These are phyloP conservation scores for Phytopythium litorale DNA, from an alignment of 352 stramenopile species.

Conservation along the genomic window DNA sequence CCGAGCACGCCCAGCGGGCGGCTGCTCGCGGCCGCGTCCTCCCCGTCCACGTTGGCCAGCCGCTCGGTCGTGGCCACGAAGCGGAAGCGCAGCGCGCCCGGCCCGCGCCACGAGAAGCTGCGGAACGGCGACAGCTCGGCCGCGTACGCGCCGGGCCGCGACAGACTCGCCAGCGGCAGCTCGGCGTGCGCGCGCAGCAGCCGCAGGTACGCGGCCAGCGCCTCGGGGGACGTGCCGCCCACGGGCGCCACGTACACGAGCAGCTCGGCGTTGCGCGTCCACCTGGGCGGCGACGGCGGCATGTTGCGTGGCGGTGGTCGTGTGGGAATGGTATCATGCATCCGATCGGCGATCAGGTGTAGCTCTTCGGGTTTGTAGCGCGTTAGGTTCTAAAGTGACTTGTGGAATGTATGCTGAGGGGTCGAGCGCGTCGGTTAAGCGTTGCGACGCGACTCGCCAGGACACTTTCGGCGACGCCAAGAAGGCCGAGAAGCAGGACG, in stretches of 20 bases:
- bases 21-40: slow-evolving; percentile 68
- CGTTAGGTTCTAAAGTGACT: background rate
- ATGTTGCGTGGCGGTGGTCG: background rate
- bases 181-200: slow-evolving; percentile 54
- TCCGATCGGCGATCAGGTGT: background rate
- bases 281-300: slow-evolving; percentile 25
- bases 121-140: slow-evolving; percentile 80
- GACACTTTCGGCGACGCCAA: background rate
- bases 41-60: slow-evolving; percentile 54
- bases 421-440: background rate
- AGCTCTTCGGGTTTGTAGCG: background rate
- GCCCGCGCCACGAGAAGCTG: slow-evolving; percentile 61
- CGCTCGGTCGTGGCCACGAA: slow-evolving; percentile 67
- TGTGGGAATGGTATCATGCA: background rate
- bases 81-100: slow-evolving; percentile 51
- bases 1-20: slow-evolving; percentile 75
- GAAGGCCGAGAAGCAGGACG: slow-evolving; percentile 2
- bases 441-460: background rate
- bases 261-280: slow-evolving; percentile 64
- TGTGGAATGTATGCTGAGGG: background rate
- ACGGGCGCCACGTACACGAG: slow-evolving; percentile 83
- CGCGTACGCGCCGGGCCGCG: slow-evolving; percentile 70
- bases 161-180: slow-evolving; percentile 62
- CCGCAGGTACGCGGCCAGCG: slow-evolving; percentile 53
- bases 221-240: slow-evolving; percentile 51